These are phyloP conservation scores for Jamesozyma jinghongensis DNA, from an alignment of 805 yeast genomes.

Conservation along the genomic window DNA sequence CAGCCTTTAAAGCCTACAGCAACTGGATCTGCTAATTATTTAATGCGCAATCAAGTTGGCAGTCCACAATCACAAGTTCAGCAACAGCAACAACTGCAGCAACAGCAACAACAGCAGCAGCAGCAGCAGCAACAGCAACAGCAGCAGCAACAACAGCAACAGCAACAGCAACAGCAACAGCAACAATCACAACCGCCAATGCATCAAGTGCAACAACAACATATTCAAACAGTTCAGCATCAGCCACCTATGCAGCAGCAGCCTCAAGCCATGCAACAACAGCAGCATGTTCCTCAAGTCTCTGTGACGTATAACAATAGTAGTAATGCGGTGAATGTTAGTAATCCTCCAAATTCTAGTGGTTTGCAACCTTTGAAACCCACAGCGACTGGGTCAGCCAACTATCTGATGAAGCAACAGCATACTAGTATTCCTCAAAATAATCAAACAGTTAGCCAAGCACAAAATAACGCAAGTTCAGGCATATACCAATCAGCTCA, in stretches of 20 bases:
- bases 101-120: too few relatives aligned
- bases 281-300: neutral
- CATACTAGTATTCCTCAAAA: constrained; percentile 3
- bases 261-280: too few relatives aligned
- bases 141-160: neutral
- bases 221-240: neutral
- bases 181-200: neutral
- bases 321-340: neutral
- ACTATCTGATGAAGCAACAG: constrained; percentile 26
- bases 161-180: neutral
- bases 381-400: constrained; percentile 30
- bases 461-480: neutral
- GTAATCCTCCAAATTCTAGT: constrained; percentile 10
- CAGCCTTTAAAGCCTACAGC: constrained; percentile 31
- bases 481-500: constrained; percentile 9
- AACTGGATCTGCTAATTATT: constrained; percentile 35
- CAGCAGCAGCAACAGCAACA: neutral
- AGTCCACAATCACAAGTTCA: neutral
- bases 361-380: constrained; percentile 28
- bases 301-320: neutral
- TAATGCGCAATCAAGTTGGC: constrained; percentile 21
- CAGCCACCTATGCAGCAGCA: neutral
- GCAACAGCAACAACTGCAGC: neutral
- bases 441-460: neutral
- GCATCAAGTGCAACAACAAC: neutral